phyloP scores from a whole-genome alignment of 1,284 basidiomycete genomes.

The Taiwanofungus camphoratus region DNA sequence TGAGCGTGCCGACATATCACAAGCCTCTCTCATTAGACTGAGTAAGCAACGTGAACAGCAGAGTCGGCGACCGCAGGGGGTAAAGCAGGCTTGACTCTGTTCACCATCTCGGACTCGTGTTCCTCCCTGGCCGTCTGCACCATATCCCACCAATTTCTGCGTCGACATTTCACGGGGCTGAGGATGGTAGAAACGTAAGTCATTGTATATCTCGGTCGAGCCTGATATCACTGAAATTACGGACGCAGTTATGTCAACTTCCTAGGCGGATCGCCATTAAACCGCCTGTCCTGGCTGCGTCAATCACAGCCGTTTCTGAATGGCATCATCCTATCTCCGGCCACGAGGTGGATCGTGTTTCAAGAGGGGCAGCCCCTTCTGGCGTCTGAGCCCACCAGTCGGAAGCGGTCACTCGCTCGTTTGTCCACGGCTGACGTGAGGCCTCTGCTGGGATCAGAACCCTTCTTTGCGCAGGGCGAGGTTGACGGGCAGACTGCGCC shows the following conservation, averaged over 20 bases:
- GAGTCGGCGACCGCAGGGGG: too few relatives aligned
- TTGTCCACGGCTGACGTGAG: slow-evolving; percentile 51
- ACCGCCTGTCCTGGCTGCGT: slow-evolving; percentile 83
- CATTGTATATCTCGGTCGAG: too few relatives aligned
- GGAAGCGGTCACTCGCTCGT: slow-evolving; percentile 38
- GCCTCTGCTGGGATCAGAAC: slow-evolving; percentile 37
- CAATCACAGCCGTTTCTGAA: slow-evolving; percentile 69
- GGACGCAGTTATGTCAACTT: slow-evolving; percentile 43
- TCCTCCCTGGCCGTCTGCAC: slow-evolving; percentile 5
- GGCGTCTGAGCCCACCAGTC: slow-evolving; percentile 21
- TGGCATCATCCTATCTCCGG: slow-evolving; percentile 48
- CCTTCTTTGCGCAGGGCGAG: slow-evolving; percentile 66
- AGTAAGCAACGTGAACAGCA: too few relatives aligned
- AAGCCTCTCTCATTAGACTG: too few relatives aligned
- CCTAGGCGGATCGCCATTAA: slow-evolving; percentile 76
- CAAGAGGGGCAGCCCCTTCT: slow-evolving; percentile 62
- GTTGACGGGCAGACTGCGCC: slow-evolving; percentile 39
- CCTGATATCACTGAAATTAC: not conserved
- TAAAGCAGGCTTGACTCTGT: too few relatives aligned
- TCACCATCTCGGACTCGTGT: not conserved
- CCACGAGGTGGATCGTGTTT: slow-evolving; percentile 73
- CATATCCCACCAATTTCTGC: slow-evolving; percentile 15
- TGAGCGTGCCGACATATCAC: too few relatives aligned
- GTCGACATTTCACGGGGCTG: slow-evolving; percentile 14
- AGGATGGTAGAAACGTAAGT: slow-evolving; percentile 21